These are phyloP conservation scores for Dipodascopsis uninucleata DNA, from an alignment of 805 yeast species.

Conservation along the genomic window DNA sequence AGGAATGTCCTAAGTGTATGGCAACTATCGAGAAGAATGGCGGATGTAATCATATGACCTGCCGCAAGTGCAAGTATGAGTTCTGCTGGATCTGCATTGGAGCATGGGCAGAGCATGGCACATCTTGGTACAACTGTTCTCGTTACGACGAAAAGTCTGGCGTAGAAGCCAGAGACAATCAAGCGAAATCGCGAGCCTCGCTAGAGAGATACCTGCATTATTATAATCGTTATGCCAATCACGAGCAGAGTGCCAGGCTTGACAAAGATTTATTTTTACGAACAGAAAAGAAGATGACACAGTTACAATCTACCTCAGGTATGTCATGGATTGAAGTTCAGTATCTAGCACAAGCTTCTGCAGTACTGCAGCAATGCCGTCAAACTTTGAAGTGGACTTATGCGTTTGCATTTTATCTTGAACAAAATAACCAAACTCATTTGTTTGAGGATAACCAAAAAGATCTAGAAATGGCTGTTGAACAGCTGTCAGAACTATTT, in stretches of 20 bases:
- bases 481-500: constrained; percentile 61
- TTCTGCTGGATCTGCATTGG: constrained; percentile 93
- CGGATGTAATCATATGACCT: constrained; percentile 96
- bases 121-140: constrained; percentile 63
- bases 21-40: constrained; percentile 86
- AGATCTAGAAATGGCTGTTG: constrained; percentile 61
- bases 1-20: constrained; percentile 78
- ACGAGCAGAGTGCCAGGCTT: constrained; percentile 69
- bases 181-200: constrained; percentile 46
- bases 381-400: constrained; percentile 86
- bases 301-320: constrained; percentile 59
- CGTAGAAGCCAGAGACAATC: constrained; percentile 40
- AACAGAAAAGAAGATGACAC: constrained; percentile 60
- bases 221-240: constrained; percentile 68
- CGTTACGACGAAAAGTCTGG: constrained; percentile 48
- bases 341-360: constrained; percentile 70
- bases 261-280: constrained; percentile 62
- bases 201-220: constrained; percentile 69
- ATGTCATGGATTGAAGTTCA: constrained; percentile 86
- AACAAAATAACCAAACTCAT: constrained; percentile 48
- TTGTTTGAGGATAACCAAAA: constrained; percentile 71
- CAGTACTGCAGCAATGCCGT: constrained; percentile 62
- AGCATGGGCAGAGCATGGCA: constrained; percentile 69
- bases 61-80: constrained; percentile 69
- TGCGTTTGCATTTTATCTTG: constrained; percentile 69